Percentiles rank a stretch among this genome's conserved stretches.
Conservation (phyloP, 495 filamentous ascomycete species). For the Xylaria longipes region DNA sequence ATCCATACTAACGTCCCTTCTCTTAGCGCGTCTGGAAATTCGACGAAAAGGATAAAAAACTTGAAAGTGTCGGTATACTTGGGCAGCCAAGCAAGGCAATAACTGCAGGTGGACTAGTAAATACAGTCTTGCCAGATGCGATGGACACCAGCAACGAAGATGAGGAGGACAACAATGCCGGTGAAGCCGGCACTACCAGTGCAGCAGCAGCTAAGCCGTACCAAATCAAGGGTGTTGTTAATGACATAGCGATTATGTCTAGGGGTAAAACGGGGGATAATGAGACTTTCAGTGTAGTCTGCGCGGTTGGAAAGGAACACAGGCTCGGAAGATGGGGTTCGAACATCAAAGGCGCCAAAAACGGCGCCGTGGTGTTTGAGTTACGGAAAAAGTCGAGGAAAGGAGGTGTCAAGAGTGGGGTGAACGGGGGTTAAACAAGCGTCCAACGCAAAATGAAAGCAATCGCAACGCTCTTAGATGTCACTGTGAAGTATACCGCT, state of each 20-base stretch:
- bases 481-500: not conserved
- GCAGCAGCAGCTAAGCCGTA: constrained; percentile 18
- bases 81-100: constrained; percentile 43
- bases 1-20: constrained; percentile 10
- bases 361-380: constrained; percentile 81
- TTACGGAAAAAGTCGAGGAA: constrained; percentile 54
- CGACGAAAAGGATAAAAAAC: constrained; percentile 76
- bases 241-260: constrained; percentile 85
- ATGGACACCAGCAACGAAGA: constrained; percentile 25
- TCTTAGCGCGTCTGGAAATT: constrained; percentile 28
- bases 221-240: constrained; percentile 75
- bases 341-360: constrained; percentile 65
- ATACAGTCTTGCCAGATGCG: constrained; percentile 4
- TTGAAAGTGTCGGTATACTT: constrained; percentile 73
- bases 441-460: not conserved
- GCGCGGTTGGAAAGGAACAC: constrained; percentile 84
- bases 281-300: constrained; percentile 80
- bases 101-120: not conserved
- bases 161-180: constrained; percentile 25
- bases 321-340: constrained; percentile 77
- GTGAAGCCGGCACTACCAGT: constrained; percentile 20
- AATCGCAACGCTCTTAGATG: not conserved
- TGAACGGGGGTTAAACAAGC: constrained; percentile 1
- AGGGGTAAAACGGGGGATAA: constrained; percentile 69
- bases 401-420: not conserved